Conservation (phyloP, 345 rosid species). For the Boechera retrofracta region DNA sequence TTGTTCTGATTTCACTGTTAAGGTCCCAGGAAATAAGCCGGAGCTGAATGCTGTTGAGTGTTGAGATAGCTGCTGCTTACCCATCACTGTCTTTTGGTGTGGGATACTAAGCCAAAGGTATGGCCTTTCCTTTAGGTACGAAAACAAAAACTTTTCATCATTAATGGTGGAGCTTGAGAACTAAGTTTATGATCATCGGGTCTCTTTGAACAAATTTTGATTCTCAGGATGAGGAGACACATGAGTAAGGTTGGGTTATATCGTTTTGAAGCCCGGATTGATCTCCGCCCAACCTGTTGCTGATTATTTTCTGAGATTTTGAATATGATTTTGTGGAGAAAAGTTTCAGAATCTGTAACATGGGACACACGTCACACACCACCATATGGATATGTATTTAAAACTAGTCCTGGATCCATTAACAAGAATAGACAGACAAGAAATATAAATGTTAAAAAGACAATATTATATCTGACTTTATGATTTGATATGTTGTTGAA, state of each 20-base stretch:
- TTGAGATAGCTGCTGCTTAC: constrained; percentile 88
- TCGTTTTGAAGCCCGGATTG: constrained; percentile 83
- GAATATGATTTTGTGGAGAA: too few species aligned
- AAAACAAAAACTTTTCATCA: background rate
- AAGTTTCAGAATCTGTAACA: too few species aligned
- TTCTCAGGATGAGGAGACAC: constrained; percentile 58
- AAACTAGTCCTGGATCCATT: too few species aligned
- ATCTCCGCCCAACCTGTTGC: constrained; percentile 49
- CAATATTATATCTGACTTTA: too few species aligned
- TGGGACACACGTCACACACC: too few species aligned
- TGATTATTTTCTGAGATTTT: background rate
- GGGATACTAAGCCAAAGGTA: constrained; percentile 93
- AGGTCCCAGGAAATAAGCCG: constrained; percentile 58
- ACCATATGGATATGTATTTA: too few species aligned
- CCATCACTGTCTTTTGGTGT: constrained; percentile 78
- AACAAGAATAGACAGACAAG: too few species aligned
- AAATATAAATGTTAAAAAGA: too few species aligned
- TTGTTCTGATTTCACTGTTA: background rate
- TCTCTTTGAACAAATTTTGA: constrained; percentile 56
- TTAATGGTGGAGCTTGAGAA: background rate
- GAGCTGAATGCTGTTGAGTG: constrained; percentile 64
- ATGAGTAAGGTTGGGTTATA: constrained; percentile 49
- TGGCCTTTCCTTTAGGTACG: background rate
- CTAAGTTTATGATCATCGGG: background rate
- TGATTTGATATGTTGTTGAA: too few species aligned